Conservation (phyloP, 371 early-diverging fungal species). For the Basidiobolus meristosporus region DNA sequence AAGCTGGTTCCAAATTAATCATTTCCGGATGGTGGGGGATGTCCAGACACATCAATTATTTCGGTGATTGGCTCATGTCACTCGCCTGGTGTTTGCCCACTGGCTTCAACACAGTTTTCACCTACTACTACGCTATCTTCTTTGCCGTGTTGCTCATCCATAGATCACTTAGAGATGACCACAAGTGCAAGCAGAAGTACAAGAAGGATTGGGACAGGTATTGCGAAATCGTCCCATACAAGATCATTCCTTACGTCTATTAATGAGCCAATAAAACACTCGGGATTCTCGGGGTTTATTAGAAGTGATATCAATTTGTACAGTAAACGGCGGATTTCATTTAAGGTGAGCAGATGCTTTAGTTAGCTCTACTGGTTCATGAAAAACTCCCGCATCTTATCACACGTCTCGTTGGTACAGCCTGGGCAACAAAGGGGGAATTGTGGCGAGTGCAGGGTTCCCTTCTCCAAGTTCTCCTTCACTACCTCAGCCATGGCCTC, state of each 20-base stretch:
- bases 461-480: conserved; percentile 38
- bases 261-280: no score
- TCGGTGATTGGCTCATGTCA: conserved; percentile 17
- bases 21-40: conserved; percentile 86
- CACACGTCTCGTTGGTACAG: conserved; percentile 55
- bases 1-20: conserved; percentile 56
- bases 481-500: conserved; percentile 77
- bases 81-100: conserved; percentile 10
- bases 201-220: conserved; percentile 83
- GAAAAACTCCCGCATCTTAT: conserved; percentile 42
- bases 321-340: no score
- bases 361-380: conserved; percentile 3
- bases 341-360: no score
- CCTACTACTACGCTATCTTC: conserved; percentile 85
- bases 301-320: no score
- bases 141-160: conserved; percentile 75
- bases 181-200: conserved; percentile 77
- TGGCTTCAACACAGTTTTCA: conserved; percentile 52
- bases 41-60: conserved; percentile 83
- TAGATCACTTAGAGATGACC: conserved; percentile 74
- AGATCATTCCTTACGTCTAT: conserved; percentile 48
- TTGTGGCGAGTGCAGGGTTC: conserved; percentile 32
- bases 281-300: no score
- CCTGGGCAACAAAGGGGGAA: conserved; percentile 63
- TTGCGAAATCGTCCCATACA: conserved; percentile 59